A percentile compares a stretch with the other conserved stretches of the same genome.
Conservation (phyloP, 345 rosid species). For the rapeseed (Brassica napus) region Da-Ae NC_063450.1:41503001-41503500, state of each 20-base stretch:
- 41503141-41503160: conserved; percentile 4
- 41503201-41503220: neutral
- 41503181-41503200: neutral
- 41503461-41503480: conserved; percentile 21
- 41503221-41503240: neutral
- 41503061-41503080: neutral
- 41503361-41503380: conserved; percentile 36
- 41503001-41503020: neutral
- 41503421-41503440: neutral
- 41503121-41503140: conserved; percentile 3
- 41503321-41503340: conserved; percentile 11
- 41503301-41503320: neutral
- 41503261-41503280: neutral
- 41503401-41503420: conserved; percentile 16
- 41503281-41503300: neutral
- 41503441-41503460: neutral
- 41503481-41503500: neutral
- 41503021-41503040: neutral
- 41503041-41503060: neutral
- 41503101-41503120: neutral
- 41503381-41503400: conserved; percentile 28
- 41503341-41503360: conserved; percentile 28
- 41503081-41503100: neutral
- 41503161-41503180: neutral
- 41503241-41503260: neutral